phyloP scores from a whole-genome alignment of 2,329 filamentous ascomycete species.

The Hymenoscyphus fructigenus region DNA sequence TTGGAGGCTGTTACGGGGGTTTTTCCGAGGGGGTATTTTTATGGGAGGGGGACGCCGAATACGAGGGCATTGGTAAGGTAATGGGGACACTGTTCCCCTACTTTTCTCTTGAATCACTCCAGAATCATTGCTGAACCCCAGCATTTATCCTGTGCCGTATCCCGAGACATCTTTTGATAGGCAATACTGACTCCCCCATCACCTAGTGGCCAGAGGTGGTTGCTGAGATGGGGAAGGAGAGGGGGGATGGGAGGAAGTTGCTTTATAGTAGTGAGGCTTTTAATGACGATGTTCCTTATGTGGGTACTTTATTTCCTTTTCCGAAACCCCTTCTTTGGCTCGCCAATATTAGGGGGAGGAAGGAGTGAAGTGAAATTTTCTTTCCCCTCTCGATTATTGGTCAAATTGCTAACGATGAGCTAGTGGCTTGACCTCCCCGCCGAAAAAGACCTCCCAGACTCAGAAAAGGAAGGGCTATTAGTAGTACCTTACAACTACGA shows the following conservation, averaged over 20 bases:
- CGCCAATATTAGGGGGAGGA: too few relatives aligned
- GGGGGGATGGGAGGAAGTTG: conserved; percentile 44
- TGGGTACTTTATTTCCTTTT: not conserved
- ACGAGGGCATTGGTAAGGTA: conserved; percentile 44
- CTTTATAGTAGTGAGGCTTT: conserved; percentile 46
- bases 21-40: conserved; percentile 38
- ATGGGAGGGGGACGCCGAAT: conserved; percentile 40
- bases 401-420: not conserved
- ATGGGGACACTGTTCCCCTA: too few relatives aligned
- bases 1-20: conserved; percentile 37
- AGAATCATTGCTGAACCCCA: too few relatives aligned
- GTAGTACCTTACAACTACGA: conserved; percentile 55
- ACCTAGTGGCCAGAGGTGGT: conserved; percentile 49
- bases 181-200: too few relatives aligned
- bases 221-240: conserved; percentile 48
- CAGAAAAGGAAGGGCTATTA: conserved; percentile 45
- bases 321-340: not conserved
- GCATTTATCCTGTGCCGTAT: too few relatives aligned
- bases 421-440: conserved; percentile 51
- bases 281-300: conserved; percentile 54
- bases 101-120: too few relatives aligned
- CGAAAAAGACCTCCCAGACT: conserved; percentile 42
- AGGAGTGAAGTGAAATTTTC: too few relatives aligned
- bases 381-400: too few relatives aligned
- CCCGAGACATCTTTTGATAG: too few relatives aligned